A percentile compares a stretch with the other conserved stretches of the same genome.
These are phyloP conservation scores for Rhynchospora pubera DNA, from an alignment of 176 grass and related monocot species.

Conservation along the genomic window DNA sequence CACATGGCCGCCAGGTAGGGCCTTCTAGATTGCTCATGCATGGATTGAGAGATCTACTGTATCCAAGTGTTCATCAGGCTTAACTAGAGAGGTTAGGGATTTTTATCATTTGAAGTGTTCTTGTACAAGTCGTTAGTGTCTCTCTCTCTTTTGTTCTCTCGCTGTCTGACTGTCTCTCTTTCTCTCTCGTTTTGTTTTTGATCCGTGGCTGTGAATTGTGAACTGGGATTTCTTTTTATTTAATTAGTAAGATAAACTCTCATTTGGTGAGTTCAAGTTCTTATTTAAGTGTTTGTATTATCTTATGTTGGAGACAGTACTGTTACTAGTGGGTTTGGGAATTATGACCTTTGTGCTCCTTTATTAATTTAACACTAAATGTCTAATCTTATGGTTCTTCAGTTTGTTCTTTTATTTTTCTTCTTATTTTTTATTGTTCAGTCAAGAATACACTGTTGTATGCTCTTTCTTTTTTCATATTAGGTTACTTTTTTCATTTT, in stretches of 20 bases:
- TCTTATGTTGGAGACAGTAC: constrained; percentile 22
- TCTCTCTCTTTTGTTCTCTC: constrained; percentile 2
- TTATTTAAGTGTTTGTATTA: constrained; percentile 27
- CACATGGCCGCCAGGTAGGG: constrained; percentile 15
- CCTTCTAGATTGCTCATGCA: constrained; percentile 16
- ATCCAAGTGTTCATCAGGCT: constrained; percentile 1
- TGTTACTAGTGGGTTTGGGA: constrained; percentile 30
- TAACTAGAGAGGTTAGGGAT: constrained; percentile 28
- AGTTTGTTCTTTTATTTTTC: constrained; percentile 26
- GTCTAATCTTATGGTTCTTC: constrained; percentile 34
- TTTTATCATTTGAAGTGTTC: constrained; percentile 20
- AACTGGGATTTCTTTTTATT: constrained; percentile 27
- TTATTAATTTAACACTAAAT: constrained; percentile 27
- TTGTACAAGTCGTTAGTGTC: constrained; percentile 22
- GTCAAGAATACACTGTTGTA: constrained; percentile 27
- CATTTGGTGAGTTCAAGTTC: constrained; percentile 29
- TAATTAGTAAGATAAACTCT: constrained; percentile 20
- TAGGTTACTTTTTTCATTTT: neutral
- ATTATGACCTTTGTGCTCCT: constrained; percentile 22
- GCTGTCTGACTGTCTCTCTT: constrained; percentile 5
- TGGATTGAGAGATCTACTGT: constrained; percentile 8
- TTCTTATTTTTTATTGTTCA: constrained; percentile 9
- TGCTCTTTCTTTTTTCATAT: neutral
- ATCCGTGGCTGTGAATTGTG: constrained; percentile 24
- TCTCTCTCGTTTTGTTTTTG: constrained; percentile 19